Percentiles rank a stretch among this genome's conserved stretches.
These are phyloP conservation scores for Phtheirospermum japonicum DNA, from an alignment of 257 asterid species.

Conservation along the genomic window DNA sequence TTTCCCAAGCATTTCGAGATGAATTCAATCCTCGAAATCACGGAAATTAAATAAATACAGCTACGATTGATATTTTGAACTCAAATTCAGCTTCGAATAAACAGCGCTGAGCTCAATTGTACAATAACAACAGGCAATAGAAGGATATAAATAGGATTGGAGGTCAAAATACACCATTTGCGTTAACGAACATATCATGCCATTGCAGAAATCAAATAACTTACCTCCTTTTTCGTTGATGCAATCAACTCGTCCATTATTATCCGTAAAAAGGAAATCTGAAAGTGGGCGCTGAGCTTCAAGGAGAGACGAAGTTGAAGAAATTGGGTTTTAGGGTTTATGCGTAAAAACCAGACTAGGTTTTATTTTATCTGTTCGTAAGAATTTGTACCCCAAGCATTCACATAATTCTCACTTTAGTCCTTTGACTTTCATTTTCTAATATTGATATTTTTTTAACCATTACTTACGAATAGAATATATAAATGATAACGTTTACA, in stretches of 20 bases:
- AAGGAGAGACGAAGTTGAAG: not conserved
- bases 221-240: conserved; percentile 44
- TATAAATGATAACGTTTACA: too few relatives aligned
- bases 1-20: not conserved
- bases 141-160: not conserved
- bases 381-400: not conserved
- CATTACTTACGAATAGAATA: too few relatives aligned
- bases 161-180: conserved; percentile 5
- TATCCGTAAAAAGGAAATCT: not conserved
- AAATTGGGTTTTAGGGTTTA: conserved; percentile 25
- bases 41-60: not conserved
- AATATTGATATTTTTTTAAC: too few relatives aligned
- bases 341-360: conserved; percentile 2
- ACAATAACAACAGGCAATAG: not conserved
- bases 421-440: conserved; percentile 1
- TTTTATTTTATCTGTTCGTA: not conserved
- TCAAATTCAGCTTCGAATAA: too few relatives aligned
- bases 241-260: conserved; percentile 40
- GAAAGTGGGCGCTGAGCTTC: not conserved
- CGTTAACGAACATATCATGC: not conserved
- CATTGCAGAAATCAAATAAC: not conserved
- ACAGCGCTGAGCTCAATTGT: not conserved
- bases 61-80: too few relatives aligned
- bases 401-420: not conserved
- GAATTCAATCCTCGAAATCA: not conserved